Conservation (phyloP, 176 grass and related monocot genomes). For the Saccharum spontaneum region DNA sequence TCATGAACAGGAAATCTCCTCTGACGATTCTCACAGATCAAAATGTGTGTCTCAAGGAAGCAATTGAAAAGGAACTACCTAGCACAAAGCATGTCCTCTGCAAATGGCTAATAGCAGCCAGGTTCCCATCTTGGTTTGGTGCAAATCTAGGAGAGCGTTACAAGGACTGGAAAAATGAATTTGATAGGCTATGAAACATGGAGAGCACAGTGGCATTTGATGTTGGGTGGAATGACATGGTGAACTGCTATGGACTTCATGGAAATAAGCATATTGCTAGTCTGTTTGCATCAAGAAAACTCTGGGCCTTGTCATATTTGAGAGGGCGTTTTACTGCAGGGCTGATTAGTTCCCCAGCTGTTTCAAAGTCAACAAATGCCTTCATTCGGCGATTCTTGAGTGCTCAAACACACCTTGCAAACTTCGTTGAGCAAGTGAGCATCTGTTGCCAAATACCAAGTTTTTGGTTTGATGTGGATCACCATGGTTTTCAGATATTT, state of each 20-base stretch:
- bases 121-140: conserved; percentile 67
- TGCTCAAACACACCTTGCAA: conserved; percentile 48
- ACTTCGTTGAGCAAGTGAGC: conserved; percentile 66
- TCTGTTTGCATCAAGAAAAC: conserved; percentile 49
- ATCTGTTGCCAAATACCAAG: not conserved
- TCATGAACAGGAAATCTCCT: conserved; percentile 74
- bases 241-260: conserved; percentile 54
- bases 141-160: conserved; percentile 55
- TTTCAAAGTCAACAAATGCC: conserved; percentile 55
- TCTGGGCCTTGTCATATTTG: conserved; percentile 67
- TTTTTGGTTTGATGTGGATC: not conserved
- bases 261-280: conserved; percentile 57
- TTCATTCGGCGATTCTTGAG: conserved; percentile 67
- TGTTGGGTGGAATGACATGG: conserved; percentile 65
- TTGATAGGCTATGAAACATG: conserved; percentile 53
- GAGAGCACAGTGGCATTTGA: conserved; percentile 61
- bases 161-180: conserved; percentile 58
- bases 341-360: conserved; percentile 27
- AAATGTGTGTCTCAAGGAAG: conserved; percentile 61
- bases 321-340: conserved; percentile 57
- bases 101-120: conserved; percentile 50
- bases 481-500: not conserved
- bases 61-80: conserved; percentile 61
- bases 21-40: conserved; percentile 67
- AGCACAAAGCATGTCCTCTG: conserved; percentile 69